Conservation (phyloP, 164 flowering plant species). For the Stephania yunnanensis region DNA sequence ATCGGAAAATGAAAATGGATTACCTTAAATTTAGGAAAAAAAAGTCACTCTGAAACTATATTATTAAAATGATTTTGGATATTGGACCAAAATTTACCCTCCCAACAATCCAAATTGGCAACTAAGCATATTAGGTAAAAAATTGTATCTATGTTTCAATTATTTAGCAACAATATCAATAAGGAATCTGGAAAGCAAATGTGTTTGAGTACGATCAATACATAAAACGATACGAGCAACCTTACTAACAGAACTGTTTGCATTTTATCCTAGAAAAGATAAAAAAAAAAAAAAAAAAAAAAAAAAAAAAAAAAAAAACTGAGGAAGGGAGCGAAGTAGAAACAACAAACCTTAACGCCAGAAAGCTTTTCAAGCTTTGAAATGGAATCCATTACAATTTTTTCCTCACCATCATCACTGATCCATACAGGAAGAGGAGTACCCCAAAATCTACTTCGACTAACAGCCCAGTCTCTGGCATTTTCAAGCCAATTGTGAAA, state of each 20-base stretch:
- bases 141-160: background rate
- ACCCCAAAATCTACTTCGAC: conserved; percentile 99
- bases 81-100: background rate
- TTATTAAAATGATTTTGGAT: no score
- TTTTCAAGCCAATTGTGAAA: conserved; percentile 99
- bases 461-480: conserved; percentile 98
- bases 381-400: conserved; percentile 71
- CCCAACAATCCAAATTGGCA: background rate
- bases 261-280: background rate
- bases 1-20: no score
- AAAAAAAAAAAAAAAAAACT: background rate
- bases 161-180: background rate
- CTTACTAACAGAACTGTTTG: background rate
- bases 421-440: conserved; percentile 97
- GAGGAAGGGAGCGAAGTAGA: background rate
- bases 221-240: background rate
- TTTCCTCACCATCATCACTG: conserved; percentile 85
- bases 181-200: background rate
- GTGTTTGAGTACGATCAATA: background rate
- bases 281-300: background rate
- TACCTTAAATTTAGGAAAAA: no score
- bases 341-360: conserved; percentile 56
- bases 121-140: background rate
- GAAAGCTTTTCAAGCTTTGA: conserved; percentile 75
- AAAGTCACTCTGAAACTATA: no score